phyloP scores from a whole-genome alignment of 73 alveolate species.

The Stentor coeruleus region DNA sequence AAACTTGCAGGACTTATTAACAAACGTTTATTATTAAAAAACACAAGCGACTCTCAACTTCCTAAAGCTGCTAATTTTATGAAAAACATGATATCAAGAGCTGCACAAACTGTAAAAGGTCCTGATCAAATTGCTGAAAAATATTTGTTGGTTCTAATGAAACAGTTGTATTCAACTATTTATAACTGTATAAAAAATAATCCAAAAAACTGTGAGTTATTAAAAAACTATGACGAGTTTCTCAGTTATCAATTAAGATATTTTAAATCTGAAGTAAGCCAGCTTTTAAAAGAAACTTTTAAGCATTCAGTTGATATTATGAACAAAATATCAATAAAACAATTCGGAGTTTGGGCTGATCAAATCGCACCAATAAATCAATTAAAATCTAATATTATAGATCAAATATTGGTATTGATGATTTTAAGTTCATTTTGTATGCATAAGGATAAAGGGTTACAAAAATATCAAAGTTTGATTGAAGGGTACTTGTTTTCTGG shows the following conservation, averaged over 20 bases:
- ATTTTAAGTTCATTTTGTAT: not conserved
- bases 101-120: not conserved
- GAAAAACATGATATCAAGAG: not conserved
- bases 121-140: slow-evolving; percentile 1
- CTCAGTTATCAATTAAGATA: not conserved
- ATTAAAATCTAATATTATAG: not conserved
- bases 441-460: slow-evolving; percentile 1
- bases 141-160: not conserved
- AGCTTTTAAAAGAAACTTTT: not conserved
- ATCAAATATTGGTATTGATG: not conserved
- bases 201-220: not conserved
- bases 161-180: not conserved
- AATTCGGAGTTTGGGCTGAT: slow-evolving; percentile 7
- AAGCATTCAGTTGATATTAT: not conserved
- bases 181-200: slow-evolving; percentile 3
- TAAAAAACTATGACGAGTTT: slow-evolving; percentile 6
- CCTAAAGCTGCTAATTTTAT: no score
- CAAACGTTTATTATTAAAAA: not conserved
- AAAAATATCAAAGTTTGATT: not conserved
- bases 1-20: not conserved
- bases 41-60: not conserved
- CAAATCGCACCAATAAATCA: not conserved
- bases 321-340: not conserved
- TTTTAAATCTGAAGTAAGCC: not conserved
- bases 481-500: not conserved